Evolutionary conservation across 192 early-diverging fungal genomes (phyloP).

Genomic region (Cetraspora pellucida): DNA sequence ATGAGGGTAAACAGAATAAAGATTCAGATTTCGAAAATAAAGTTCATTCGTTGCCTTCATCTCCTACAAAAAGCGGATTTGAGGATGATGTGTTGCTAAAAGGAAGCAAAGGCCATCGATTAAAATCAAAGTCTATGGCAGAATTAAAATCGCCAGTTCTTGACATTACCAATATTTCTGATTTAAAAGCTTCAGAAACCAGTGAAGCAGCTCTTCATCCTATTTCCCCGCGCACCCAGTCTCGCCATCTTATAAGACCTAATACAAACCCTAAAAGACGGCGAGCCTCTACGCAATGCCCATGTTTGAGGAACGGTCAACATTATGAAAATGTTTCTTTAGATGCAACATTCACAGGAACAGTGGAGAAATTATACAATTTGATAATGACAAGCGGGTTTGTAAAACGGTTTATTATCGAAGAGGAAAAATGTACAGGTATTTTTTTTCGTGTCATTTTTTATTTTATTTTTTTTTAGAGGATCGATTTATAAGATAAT

Average conservation of each 20-base stretch:
- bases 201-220: background rate
- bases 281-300: conserved; percentile 46
- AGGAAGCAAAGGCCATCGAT: background rate
- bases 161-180: background rate
- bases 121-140: background rate
- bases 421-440: conserved; percentile 54
- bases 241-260: background rate
- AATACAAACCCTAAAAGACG: background rate
- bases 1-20: conserved; percentile 1
- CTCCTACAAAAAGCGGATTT: conserved; percentile 32
- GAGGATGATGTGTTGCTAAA: conserved; percentile 15
- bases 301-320: conserved; percentile 46
- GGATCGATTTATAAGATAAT: background rate
- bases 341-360: conserved; percentile 49
- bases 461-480: background rate
- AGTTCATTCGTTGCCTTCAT: conserved; percentile 37
- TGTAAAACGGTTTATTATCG: conserved; percentile 45
- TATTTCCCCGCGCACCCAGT: conserved; percentile 1
- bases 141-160: background rate
- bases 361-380: conserved; percentile 54
- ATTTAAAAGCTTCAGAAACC: background rate
- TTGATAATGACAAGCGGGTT: conserved; percentile 57
- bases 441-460: conserved; percentile 31
- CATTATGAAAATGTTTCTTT: conserved; percentile 52
- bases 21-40: conserved; percentile 35